Conservation (phyloP, 257 asterid species). For the Avicennia marina region DNA sequence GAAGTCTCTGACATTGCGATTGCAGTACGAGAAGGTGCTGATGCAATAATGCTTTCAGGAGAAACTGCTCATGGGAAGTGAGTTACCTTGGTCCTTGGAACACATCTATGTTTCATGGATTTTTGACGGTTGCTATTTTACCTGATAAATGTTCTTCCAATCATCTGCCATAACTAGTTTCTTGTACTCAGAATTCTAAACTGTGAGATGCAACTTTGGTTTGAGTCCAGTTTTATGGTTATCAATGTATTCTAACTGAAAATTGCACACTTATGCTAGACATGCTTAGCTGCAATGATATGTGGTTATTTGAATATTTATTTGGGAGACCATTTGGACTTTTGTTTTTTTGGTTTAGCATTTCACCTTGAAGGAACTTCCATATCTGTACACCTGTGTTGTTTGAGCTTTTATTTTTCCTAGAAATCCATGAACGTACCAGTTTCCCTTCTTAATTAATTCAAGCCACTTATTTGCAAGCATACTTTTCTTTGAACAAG, state of each 20-base stretch:
- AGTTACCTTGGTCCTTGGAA: no score
- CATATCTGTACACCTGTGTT: neutral
- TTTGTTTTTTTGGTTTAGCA: neutral
- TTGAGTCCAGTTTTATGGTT: neutral
- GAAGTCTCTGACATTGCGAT: constrained; percentile 98
- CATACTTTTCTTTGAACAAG: constrained; percentile 7
- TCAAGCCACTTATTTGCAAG: neutral
- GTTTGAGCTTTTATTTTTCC: neutral
- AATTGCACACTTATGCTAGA: neutral
- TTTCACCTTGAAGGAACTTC: constrained; percentile 1
- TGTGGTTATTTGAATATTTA: no score
- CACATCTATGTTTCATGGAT: no score
- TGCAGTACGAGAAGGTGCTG: constrained; percentile 96
- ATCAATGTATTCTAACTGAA: neutral
- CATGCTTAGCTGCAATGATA: neutral
- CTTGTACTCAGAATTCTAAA: neutral
- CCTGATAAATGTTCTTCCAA: no score
- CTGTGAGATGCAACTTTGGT: neutral
- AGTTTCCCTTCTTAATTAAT: constrained; percentile 8
- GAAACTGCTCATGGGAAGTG: constrained; percentile 99
- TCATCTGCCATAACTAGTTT: neutral
- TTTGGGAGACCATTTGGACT: constrained; percentile 1
- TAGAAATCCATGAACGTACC: neutral
- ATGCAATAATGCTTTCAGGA: constrained; percentile 97
- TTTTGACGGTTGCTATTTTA: no score